Conservation (phyloP, 371 early-diverging fungal species). For the Dinochytrium kinnereticum region DNA sequence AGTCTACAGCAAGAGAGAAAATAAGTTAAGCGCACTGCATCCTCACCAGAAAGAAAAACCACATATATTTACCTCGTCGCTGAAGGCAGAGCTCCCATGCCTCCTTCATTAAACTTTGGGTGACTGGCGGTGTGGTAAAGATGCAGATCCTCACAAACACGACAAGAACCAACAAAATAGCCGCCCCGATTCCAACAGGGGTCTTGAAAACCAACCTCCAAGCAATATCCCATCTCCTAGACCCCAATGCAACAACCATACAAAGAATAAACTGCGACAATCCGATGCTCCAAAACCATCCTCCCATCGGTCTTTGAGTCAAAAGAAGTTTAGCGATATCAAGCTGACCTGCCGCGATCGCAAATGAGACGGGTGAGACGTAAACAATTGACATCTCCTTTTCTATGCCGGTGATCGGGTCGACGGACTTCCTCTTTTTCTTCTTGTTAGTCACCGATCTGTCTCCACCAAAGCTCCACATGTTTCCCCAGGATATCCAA, state of each 20-base stretch:
- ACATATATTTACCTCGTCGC: not conserved
- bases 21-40: not conserved
- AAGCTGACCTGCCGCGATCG: slow-evolving; percentile 8
- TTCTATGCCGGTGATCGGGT: not conserved
- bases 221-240: slow-evolving; percentile 1
- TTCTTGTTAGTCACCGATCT: not conserved
- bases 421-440: not conserved
- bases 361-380: slow-evolving; percentile 9
- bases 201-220: slow-evolving; percentile 9
- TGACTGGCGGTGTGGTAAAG: slow-evolving; percentile 4
- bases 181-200: not conserved
- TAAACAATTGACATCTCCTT: not conserved
- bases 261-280: slow-evolving; percentile 11
- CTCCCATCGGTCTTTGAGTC: not conserved
- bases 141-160: slow-evolving; percentile 2
- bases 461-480: not conserved
- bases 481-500: slow-evolving; percentile 15
- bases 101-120: not conserved
- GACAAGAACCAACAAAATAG: not conserved
- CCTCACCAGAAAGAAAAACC: not conserved
- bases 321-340: not conserved
- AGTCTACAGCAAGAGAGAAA: not conserved
- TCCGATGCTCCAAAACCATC: slow-evolving; percentile 17
- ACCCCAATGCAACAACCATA: slow-evolving; percentile 3
- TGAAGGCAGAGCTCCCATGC: slow-evolving; percentile 9